phyloP scores from a whole-genome alignment of 768 basidiomycete species.

The Boletales sp. region DNA sequence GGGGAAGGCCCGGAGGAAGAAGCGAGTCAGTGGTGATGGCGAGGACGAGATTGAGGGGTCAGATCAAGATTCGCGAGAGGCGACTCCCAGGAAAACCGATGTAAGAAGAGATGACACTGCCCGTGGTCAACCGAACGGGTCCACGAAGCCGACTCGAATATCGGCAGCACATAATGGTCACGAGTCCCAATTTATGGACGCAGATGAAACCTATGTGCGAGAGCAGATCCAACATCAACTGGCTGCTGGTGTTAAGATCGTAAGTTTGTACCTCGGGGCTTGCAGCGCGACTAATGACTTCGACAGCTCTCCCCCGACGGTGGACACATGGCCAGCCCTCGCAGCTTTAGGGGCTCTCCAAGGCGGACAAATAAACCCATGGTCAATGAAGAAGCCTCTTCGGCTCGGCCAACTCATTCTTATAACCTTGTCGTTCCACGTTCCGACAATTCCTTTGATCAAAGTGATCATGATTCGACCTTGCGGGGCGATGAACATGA shows the following conservation, averaged over 20 bases:
- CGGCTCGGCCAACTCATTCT: constrained; percentile 37
- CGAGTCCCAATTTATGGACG: constrained; percentile 85
- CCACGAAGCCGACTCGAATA: constrained; percentile 32
- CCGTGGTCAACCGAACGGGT: constrained; percentile 27
- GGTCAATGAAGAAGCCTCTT: constrained; percentile 36
- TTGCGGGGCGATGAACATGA: constrained; percentile 47
- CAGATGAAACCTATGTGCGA: constrained; percentile 77
- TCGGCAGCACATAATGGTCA: constrained; percentile 48
- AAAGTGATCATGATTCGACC: constrained; percentile 42
- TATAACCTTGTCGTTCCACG: constrained; percentile 43
- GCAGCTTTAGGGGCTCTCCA: constrained; percentile 69
- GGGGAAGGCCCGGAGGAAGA: constrained; percentile 47
- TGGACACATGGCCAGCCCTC: constrained; percentile 57
- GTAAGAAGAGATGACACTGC: constrained; percentile 36
- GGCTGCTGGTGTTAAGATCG: constrained; percentile 68
- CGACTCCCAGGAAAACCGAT: constrained; percentile 56
- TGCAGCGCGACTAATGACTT: constrained; percentile 11
- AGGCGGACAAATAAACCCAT: constrained; percentile 44
- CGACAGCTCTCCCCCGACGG: constrained; percentile 59
- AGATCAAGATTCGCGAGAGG: constrained; percentile 50
- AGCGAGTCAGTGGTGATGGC: constrained; percentile 30
- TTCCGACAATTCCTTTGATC: constrained; percentile 41
- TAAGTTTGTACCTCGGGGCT: constrained; percentile 33
- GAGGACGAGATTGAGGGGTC: constrained; percentile 35
- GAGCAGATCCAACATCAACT: constrained; percentile 87